Evolutionary conservation across 345 rosid species (phyloP).

Genomic region (Schrenkiella parvula): DNA sequence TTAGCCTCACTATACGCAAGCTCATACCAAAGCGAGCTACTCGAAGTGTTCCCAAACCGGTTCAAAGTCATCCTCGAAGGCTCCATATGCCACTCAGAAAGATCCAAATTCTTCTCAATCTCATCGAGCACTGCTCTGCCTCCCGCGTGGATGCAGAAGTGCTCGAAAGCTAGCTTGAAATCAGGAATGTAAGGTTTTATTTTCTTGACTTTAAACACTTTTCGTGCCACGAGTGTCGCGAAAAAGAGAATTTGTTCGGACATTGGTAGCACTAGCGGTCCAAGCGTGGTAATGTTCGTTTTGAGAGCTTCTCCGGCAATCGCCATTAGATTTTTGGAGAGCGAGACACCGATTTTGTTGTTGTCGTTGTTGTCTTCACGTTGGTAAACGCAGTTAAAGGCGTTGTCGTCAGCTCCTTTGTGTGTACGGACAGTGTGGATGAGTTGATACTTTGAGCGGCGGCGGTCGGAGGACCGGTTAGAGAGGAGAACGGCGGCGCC

Average conservation of each 20-base stretch:
- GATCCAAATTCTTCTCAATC: conserved; percentile 55
- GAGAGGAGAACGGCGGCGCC: conserved; percentile 61
- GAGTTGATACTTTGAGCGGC: conserved; percentile 50
- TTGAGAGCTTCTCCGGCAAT: conserved; percentile 61
- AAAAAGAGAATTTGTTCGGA: conserved; percentile 55
- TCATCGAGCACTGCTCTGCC: conserved; percentile 68
- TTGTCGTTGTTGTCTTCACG: conserved; percentile 40
- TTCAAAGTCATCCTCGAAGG: conserved; percentile 75
- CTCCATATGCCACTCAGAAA: conserved; percentile 63
- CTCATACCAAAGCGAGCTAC: conserved; percentile 75
- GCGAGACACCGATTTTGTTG: conserved; percentile 37
- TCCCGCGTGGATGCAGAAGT: conserved; percentile 69
- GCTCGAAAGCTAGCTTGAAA: conserved; percentile 71
- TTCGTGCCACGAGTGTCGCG: conserved; percentile 38
- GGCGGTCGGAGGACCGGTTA: conserved; percentile 37
- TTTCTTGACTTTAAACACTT: conserved; percentile 46
- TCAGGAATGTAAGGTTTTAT: conserved; percentile 60
- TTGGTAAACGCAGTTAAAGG: conserved; percentile 48
- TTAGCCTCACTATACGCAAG: conserved; percentile 64
- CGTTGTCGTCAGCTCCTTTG: conserved; percentile 54
- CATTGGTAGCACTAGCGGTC: conserved; percentile 66
- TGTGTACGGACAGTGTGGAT: conserved; percentile 59
- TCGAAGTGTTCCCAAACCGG: conserved; percentile 69
- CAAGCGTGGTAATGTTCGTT: conserved; percentile 56
- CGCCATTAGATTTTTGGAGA: conserved; percentile 59